Evolutionary conservation across 495 filamentous ascomycete genomes (phyloP).

Genomic region (Lophiostoma macrostomum): DNA sequence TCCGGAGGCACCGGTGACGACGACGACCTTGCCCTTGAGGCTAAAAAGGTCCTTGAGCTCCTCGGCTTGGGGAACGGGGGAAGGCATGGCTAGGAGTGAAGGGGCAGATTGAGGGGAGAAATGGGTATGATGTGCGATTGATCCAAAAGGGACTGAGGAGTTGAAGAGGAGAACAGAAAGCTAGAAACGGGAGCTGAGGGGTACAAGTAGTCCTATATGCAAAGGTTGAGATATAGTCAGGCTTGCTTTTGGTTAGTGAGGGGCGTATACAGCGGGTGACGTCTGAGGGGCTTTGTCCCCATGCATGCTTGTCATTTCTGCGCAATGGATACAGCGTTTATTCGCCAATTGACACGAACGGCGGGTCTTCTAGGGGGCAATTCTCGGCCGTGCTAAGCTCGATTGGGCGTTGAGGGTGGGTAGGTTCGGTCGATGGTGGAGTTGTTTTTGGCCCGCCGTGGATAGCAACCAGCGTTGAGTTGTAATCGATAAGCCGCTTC

Average conservation of each 20-base stretch:
- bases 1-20: conserved; percentile 69
- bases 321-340: neutral
- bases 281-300: conserved; percentile 1
- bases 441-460: conserved; percentile 8
- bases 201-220: conserved; percentile 19
- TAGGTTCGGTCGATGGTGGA: conserved; percentile 3
- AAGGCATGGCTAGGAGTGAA: conserved; percentile 48
- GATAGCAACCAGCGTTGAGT: too few relatives aligned
- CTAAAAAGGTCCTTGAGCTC: conserved; percentile 62
- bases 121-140: neutral
- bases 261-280: conserved; percentile 13
- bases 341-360: conserved; percentile 1
- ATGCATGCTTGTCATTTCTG: too few relatives aligned
- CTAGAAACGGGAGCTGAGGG: conserved; percentile 14
- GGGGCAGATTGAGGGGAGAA: neutral
- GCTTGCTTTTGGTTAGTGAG: conserved; percentile 19
- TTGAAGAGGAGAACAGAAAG: neutral
- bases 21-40: conserved; percentile 71
- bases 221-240: conserved; percentile 6
- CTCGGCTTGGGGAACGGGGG: conserved; percentile 55
- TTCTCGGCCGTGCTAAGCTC: conserved; percentile 3
- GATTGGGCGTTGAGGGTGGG: neutral
- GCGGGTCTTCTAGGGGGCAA: conserved; percentile 2
- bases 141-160: conserved; percentile 2
- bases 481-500: conserved; percentile 17